phyloP scores from a whole-genome alignment of 2,329 filamentous ascomycete species.

The Sporothrix pallida region DNA sequence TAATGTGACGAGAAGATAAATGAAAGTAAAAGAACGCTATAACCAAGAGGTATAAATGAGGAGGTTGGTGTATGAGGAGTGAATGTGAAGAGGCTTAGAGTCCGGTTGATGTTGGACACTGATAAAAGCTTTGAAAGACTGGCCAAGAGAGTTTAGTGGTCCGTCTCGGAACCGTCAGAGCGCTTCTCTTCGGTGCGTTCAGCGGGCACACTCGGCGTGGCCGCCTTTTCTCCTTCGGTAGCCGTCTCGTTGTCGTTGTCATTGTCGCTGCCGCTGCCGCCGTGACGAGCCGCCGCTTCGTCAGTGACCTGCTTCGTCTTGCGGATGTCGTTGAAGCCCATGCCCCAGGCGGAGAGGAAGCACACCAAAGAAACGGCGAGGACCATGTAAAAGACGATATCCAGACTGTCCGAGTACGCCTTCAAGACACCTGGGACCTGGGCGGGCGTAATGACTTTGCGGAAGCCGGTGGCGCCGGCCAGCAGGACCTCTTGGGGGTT shows the following conservation, averaged over 20 bases:
- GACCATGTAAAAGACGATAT: conserved; percentile 50
- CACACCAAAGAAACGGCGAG: conserved; percentile 46
- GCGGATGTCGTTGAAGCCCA: conserved; percentile 55
- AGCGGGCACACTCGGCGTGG: background rate
- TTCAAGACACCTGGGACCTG: conserved; percentile 46
- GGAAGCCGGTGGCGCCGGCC: conserved; percentile 43
- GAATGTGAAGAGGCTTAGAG: background rate
- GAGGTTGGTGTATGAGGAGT: background rate
- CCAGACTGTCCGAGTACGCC: conserved; percentile 49
- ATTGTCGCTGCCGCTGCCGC: conserved; percentile 16
- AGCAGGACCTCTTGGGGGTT: conserved; percentile 30
- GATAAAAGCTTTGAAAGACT: background rate
- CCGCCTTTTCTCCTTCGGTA: background rate
- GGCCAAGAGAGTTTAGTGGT: background rate
- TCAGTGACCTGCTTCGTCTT: conserved; percentile 42
- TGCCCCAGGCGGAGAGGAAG: conserved; percentile 50
- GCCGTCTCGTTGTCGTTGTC: background rate
- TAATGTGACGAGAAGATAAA: background rate
- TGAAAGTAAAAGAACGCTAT: background rate
- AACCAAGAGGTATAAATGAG: background rate
- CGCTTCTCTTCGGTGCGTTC: background rate
- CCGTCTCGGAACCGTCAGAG: conserved; percentile 4
- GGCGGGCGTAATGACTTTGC: conserved; percentile 42
- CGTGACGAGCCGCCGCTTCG: background rate
- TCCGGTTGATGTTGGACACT: background rate